Evolutionary conservation across 228 moss, liverwort and hornwort species (phyloP), one percentile per base, ranked within the genome.

Genomic region (Sphagnum fallax): DNA sequence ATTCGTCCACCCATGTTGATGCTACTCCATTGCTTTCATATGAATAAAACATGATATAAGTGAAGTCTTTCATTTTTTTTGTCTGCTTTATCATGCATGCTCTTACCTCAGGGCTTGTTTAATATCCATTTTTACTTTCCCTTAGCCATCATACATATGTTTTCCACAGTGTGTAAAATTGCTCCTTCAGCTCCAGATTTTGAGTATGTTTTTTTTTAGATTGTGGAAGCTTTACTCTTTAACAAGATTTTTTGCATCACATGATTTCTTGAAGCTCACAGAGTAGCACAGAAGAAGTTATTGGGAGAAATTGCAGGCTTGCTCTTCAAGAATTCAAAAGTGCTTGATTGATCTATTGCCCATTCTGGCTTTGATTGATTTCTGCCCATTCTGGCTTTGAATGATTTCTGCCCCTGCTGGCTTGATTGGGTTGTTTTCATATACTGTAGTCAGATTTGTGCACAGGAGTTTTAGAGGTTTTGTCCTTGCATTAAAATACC

Each of bases 231-330:
- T 14, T 67, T 75, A 67, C 4, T 51, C 63, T 62, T n/a, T 32
- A 32, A 32, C 32, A 1, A 50, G 11, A 32, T 67, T 95, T 53
- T 95, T 95, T 53, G 92, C 92, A 49, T 95, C 95, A 6, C 92
- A 92, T 16, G 90, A 92, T 81, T 96, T 96, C 67, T 76, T 96
- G 2, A 91, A 92, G 80, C 72, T 96, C 70, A 92, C 95, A n/a
- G 95, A 92, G 84, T 96, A 86, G 74, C 65, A 85, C 92, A 15
- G 95, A 92, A 77, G 95, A 96, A 69, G 86, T 96, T 76, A 82
- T 96, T 14, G 95, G 95, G 66, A 72, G 77, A 48, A 96, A 94
- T 60, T 94, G 94, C 71, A 86, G 94, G 87, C 32, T 32, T 32
- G 32, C 32, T 32, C 32, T 32, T 32, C 32, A 32, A 32, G 32